These are phyloP conservation scores for Talaromyces sp. DNA, from an alignment of 2,329 filamentous ascomycete genomes.

Conservation along the genomic window DNA sequence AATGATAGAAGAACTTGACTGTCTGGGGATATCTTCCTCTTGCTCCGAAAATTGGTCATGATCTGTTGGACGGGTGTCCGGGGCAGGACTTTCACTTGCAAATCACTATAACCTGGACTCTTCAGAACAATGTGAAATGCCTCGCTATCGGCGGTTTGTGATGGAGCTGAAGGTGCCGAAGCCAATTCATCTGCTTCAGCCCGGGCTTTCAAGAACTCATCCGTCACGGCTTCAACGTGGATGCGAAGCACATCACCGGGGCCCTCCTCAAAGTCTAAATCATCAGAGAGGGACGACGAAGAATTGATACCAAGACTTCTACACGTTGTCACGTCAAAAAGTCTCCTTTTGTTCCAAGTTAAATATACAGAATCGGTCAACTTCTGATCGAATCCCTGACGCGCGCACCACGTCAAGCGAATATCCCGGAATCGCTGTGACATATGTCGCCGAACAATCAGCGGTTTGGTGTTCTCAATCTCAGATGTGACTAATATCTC, in stretches of 20 bases:
- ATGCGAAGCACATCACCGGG: constrained; percentile 51
- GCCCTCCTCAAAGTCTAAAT: constrained; percentile 11
- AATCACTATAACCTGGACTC: constrained; percentile 49
- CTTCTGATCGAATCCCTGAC: constrained; percentile 54
- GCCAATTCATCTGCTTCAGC: not conserved
- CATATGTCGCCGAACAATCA: constrained; percentile 65
- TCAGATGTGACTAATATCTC: constrained; percentile 66
- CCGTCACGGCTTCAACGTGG: constrained; percentile 74
- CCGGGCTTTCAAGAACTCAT: constrained; percentile 52
- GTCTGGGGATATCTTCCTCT: constrained; percentile 50
- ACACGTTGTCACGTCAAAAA: constrained; percentile 75
- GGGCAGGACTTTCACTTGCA: constrained; percentile 44
- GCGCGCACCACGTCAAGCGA: constrained; percentile 64
- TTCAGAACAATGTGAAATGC: constrained; percentile 50
- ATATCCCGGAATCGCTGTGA: constrained; percentile 66
- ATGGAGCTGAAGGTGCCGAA: constrained; percentile 18
- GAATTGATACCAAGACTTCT: constrained; percentile 60
- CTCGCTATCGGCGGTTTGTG: constrained; percentile 15
- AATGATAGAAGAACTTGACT: constrained; percentile 63
- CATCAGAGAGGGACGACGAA: constrained; percentile 28
- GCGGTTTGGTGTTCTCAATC: constrained; percentile 57
- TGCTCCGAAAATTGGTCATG: constrained; percentile 58
- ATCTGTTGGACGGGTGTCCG: constrained; percentile 61
- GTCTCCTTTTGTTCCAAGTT: constrained; percentile 69
- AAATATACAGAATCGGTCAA: constrained; percentile 62